Evolutionary conservation across 2,329 filamentous ascomycete genomes (phyloP).

Genomic region (Conoideocrella luteorostrata): DNA sequence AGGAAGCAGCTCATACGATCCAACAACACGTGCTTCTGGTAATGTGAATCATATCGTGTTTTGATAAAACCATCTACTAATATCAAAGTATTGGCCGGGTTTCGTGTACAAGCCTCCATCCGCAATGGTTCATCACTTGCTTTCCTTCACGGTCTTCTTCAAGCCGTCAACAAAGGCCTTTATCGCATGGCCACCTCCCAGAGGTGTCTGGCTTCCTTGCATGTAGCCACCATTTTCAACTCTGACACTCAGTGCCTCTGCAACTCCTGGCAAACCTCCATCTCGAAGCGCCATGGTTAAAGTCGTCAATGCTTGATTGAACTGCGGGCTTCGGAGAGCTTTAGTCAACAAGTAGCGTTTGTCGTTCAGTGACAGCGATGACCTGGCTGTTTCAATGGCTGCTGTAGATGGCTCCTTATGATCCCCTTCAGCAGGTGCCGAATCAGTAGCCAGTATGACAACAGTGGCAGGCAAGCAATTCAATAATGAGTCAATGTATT

Average conservation of each 20-base stretch:
- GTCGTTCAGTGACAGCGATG: conserved; percentile 64
- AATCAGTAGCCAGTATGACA: conserved; percentile 66
- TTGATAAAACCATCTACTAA: no score
- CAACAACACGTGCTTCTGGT: no score
- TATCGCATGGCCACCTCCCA: conserved; percentile 83
- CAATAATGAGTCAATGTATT: conserved; percentile 68
- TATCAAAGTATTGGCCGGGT: no score
- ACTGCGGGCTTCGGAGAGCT: conserved; percentile 84
- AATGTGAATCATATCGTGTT: no score
- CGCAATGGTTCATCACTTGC: conserved; percentile 24
- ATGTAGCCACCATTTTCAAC: conserved; percentile 82
- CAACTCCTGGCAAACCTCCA: conserved; percentile 82
- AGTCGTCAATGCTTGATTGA: conserved; percentile 77
- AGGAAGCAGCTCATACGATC: no score
- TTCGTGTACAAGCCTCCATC: no score
- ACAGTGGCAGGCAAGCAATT: conserved; percentile 72
- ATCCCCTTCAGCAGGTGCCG: conserved; percentile 45
- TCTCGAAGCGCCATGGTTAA: conserved; percentile 84
- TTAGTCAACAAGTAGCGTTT: conserved; percentile 77
- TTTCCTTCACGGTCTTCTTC: conserved; percentile 67
- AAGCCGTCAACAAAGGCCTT: conserved; percentile 88
- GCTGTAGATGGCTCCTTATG: conserved; percentile 62
- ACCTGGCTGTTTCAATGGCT: conserved; percentile 64
- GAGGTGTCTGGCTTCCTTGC: conserved; percentile 68
- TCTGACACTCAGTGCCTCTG: conserved; percentile 74